Conservation (phyloP, 257 asterid genomes). For the Solanum pimpinellifolium region DNA sequence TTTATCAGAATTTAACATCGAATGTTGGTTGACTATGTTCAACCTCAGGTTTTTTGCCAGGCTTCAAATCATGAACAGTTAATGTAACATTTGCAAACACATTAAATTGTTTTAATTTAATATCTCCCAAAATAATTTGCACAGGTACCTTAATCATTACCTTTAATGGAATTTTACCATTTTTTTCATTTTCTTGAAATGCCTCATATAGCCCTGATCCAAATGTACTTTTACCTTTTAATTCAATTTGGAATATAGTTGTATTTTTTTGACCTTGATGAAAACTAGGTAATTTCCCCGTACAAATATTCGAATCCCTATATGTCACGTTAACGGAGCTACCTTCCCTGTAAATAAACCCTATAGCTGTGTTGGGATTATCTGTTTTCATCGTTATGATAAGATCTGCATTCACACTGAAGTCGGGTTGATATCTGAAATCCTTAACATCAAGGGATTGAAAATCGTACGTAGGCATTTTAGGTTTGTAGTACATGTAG, state of each 20-base stretch:
- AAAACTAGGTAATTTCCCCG: slow-evolving; percentile 35
- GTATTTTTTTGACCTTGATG: slow-evolving; percentile 25
- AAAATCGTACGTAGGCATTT: slow-evolving; percentile 25
- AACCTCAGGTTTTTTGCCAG: slow-evolving; percentile 17
- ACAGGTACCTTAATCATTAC: slow-evolving; percentile 36
- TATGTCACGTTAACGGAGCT: slow-evolving; percentile 21
- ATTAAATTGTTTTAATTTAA: background rate
- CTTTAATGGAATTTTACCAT: slow-evolving; percentile 28
- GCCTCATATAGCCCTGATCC: slow-evolving; percentile 27
- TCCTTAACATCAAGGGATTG: slow-evolving; percentile 19
- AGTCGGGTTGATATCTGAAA: slow-evolving; percentile 23
- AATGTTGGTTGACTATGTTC: slow-evolving; percentile 10
- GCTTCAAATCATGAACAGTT: slow-evolving; percentile 27
- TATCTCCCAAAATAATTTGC: slow-evolving; percentile 1
- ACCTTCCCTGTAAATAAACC: slow-evolving; percentile 22
- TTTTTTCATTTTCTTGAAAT: slow-evolving; percentile 3
- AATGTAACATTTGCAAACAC: slow-evolving; percentile 21
- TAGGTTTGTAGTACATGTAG: slow-evolving; percentile 23
- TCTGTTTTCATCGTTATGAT: slow-evolving; percentile 20
- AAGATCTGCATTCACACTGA: slow-evolving; percentile 24
- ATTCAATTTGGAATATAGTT: slow-evolving; percentile 16
- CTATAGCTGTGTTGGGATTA: slow-evolving; percentile 34
- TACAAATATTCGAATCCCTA: slow-evolving; percentile 16
- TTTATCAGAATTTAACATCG: background rate
- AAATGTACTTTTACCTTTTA: slow-evolving; percentile 28